phyloP scores from a whole-genome alignment of 1,284 basidiomycete species.

The Microbotryomycetes sp. region DNA sequence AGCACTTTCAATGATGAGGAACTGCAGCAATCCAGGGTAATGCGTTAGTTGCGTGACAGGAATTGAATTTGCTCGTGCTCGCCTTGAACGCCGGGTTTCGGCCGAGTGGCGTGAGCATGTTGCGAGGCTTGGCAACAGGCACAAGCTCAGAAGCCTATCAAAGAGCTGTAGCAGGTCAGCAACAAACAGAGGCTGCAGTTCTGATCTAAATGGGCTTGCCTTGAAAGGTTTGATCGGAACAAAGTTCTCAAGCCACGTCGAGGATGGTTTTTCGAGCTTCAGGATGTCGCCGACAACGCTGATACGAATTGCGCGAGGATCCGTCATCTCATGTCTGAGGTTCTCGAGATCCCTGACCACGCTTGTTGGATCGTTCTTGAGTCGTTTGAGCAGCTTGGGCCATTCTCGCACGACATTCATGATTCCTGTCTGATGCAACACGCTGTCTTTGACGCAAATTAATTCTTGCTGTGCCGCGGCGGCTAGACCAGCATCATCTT shows the following conservation, averaged over 20 bases:
- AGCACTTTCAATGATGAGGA: slow-evolving; percentile 77
- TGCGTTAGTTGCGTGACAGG: no score
- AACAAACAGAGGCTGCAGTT: no score
- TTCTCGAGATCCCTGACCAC: slow-evolving; percentile 67
- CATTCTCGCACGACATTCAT: slow-evolving; percentile 72
- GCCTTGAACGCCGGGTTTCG: slow-evolving; percentile 55
- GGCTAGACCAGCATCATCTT: slow-evolving; percentile 75
- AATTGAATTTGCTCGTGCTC: slow-evolving; percentile 41
- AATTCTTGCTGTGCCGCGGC: slow-evolving; percentile 63
- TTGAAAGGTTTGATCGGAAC: background rate
- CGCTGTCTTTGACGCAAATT: slow-evolving; percentile 44
- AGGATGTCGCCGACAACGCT: slow-evolving; percentile 79
- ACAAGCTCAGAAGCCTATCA: slow-evolving; percentile 50
- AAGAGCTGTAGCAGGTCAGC: no score
- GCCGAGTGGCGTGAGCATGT: slow-evolving; percentile 70
- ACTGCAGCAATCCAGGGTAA: no score
- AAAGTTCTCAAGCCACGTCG: slow-evolving; percentile 50
- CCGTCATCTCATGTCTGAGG: slow-evolving; percentile 58
- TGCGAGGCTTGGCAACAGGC: slow-evolving; percentile 59
- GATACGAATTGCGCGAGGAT: slow-evolving; percentile 73
- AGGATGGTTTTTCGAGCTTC: slow-evolving; percentile 61
- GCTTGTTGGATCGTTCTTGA: slow-evolving; percentile 63
- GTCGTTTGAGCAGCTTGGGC: slow-evolving; percentile 62
- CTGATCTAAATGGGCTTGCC: no score
- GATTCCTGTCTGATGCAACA: slow-evolving; percentile 47